Evolutionary conservation across 2,329 filamentous ascomycete species (phyloP).

Genomic region (Paraphoma sp.): DNA sequence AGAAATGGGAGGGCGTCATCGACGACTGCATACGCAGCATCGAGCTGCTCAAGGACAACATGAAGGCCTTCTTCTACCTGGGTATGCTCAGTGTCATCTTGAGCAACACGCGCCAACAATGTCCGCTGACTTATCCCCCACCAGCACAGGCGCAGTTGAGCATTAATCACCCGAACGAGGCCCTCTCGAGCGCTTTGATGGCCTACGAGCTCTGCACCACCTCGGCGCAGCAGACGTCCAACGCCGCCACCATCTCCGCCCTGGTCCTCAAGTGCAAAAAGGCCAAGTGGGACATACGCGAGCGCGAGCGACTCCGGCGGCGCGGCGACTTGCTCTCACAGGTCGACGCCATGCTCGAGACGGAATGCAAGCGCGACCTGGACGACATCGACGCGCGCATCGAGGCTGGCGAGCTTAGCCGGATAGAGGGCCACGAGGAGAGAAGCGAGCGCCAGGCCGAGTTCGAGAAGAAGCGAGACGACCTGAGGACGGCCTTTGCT

Average conservation of each 20-base stretch:
- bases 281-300: constrained; percentile 79
- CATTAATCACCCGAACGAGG: constrained; percentile 74
- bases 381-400: constrained; percentile 49
- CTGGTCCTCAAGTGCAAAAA: constrained; percentile 84
- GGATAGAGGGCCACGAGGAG: constrained; percentile 56
- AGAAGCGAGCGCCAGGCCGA: constrained; percentile 52
- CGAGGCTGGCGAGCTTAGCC: constrained; percentile 47
- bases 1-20: constrained; percentile 75
- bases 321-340: constrained; percentile 66
- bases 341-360: constrained; percentile 55
- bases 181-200: constrained; percentile 70
- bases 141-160: constrained; percentile 79
- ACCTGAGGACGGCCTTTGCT: constrained; percentile 55
- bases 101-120: background rate
- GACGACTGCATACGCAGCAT: constrained; percentile 80
- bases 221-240: constrained; percentile 65
- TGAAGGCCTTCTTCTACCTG: constrained; percentile 86
- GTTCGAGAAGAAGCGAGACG: constrained; percentile 51
- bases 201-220: constrained; percentile 75
- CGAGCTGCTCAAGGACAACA: constrained; percentile 67
- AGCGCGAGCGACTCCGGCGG: constrained; percentile 66
- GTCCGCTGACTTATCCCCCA: constrained; percentile 15
- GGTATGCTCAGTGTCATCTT: constrained; percentile 34
- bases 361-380: constrained; percentile 39
- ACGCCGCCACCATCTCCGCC: constrained; percentile 72